phyloP scores from a whole-genome alignment of 2,329 filamentous ascomycete species.

The Sclerotinia sclerotiorum region DNA sequence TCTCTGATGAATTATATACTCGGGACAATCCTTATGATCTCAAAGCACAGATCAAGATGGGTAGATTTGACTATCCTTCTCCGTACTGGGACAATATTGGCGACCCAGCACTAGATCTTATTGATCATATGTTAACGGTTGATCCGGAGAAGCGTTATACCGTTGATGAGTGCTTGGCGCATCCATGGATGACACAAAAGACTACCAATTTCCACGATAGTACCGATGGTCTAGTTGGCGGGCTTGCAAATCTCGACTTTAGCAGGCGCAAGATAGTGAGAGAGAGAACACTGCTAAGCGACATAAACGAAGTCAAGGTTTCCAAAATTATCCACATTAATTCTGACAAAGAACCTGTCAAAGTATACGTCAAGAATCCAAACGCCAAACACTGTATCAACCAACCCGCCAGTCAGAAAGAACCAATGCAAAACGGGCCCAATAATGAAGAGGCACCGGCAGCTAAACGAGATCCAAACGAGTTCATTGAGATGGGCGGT shows the following conservation, averaged over 20 bases:
- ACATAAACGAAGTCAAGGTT: conserved; percentile 72
- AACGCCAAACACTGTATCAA: conserved; percentile 46
- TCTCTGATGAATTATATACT: conserved; percentile 88
- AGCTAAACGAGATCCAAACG: conserved; percentile 63
- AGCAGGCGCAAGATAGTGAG: conserved; percentile 75
- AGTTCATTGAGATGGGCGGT: conserved; percentile 83
- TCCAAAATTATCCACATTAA: conserved; percentile 57
- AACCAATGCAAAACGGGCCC: conserved; percentile 33
- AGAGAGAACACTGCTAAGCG: conserved; percentile 81
- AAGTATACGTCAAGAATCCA: conserved; percentile 73
- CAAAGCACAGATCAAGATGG: conserved; percentile 85
- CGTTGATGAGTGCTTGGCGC: conserved; percentile 84
- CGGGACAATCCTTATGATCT: conserved; percentile 81
- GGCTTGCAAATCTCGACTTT: conserved; percentile 79
- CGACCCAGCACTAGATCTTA: conserved; percentile 84
- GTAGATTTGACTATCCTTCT: conserved; percentile 89
- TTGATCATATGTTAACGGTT: conserved; percentile 91
- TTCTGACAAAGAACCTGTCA: conserved; percentile 58
- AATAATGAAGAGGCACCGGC: conserved; percentile 65
- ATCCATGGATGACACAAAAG: conserved; percentile 80
- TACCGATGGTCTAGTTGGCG: conserved; percentile 89
- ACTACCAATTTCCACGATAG: conserved; percentile 70
- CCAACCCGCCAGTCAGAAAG: conserved; percentile 39
- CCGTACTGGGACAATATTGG: conserved; percentile 93
- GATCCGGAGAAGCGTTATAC: conserved; percentile 81